Base-by-base conservation (phyloP, 306 rosid genomes). In the Prunus salicina region DNA sequence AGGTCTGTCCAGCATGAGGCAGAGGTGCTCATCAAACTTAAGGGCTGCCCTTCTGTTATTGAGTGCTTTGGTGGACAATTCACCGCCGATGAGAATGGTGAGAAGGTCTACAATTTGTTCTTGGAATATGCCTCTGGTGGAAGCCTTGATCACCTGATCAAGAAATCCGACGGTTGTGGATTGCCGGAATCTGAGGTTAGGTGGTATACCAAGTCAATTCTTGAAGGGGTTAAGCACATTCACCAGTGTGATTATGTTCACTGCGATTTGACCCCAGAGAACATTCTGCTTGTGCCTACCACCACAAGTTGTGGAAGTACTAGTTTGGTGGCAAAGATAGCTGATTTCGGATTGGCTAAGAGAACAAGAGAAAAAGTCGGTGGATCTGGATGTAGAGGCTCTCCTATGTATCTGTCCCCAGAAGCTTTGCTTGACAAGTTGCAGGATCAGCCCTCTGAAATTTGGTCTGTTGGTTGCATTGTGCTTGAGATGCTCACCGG, bases 401-500 rank as follows among this genome's bases (percentile, higher is more conserved):
- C 82, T 15, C 12, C 63, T 3, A 12, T 45, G 64, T 82, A 77
- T 71, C 47, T 77, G 79, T 70, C 79, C 1, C 79, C 85, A 0
- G 85, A 82, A 57, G 49, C 76, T 7, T 64, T 82, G 67, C 41
- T 77, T 15, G 22, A 72, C 18, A 3, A n/a, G 38, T 51, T 72
- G 3, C 82, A 77, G 16, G 85, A 67, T 12, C 58, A 70, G 11
- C 12, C 75, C 1, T 66, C 79, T 15, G 85, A 82, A 73, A 77
- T 82, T 60, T 77, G 85, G 85, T 78, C 79, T 1, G 45, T 77
- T 3, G 82, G 82, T 14, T 77, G 82, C 41, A 22, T 77, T 22
- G 85, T 77, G 15, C 70, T 78, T 11, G 66, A 82, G 70, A 82
- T 82, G 85, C 78, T 82, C 1, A 72, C 82, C 5, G 82, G 79